Conservation (phyloP, 139 green algal genomes). For the Klebsormidium nitens region DNA sequence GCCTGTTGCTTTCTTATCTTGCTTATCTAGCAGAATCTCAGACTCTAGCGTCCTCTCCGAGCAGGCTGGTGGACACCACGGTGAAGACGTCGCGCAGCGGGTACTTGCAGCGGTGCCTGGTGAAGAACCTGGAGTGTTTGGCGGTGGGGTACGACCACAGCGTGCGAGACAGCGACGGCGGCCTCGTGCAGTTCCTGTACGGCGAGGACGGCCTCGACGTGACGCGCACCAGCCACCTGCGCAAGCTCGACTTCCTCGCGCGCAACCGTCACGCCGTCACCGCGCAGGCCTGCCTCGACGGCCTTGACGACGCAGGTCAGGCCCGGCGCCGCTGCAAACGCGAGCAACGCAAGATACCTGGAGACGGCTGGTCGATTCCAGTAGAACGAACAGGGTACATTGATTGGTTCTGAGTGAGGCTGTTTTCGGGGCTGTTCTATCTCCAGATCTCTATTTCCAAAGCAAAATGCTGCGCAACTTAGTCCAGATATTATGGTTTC, state of each 20-base stretch:
- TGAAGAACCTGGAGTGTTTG: slow-evolving; percentile 95
- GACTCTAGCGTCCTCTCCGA: too few species aligned
- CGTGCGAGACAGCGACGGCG: slow-evolving; percentile 79
- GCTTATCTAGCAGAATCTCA: too few species aligned
- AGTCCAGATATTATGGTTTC: too few species aligned
- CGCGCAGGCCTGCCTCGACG: slow-evolving; percentile 12
- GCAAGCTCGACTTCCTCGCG: slow-evolving; percentile 76
- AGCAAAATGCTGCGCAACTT: too few species aligned
- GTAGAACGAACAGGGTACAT: too few species aligned
- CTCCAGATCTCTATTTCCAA: too few species aligned
- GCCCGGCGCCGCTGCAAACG: neutral
- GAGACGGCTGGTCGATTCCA: too few species aligned
- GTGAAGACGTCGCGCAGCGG: slow-evolving; percentile 93
- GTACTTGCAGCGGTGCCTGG: slow-evolving; percentile 80
- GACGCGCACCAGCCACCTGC: slow-evolving; percentile 56
- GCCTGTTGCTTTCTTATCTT: too few species aligned
- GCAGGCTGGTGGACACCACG: slow-evolving; percentile 84
- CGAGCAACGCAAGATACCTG: too few species aligned
- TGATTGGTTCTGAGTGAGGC: too few species aligned
- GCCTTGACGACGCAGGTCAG: neutral
- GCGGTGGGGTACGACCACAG: slow-evolving; percentile 63
- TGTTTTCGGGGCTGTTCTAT: too few species aligned
- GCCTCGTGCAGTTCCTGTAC: slow-evolving; percentile 84
- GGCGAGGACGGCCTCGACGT: slow-evolving; percentile 92
- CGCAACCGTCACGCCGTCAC: slow-evolving; percentile 59